These are phyloP conservation scores for Termitomyces sp. DNA, from an alignment of 768 basidiomycete species.

Conservation along the genomic window DNA sequence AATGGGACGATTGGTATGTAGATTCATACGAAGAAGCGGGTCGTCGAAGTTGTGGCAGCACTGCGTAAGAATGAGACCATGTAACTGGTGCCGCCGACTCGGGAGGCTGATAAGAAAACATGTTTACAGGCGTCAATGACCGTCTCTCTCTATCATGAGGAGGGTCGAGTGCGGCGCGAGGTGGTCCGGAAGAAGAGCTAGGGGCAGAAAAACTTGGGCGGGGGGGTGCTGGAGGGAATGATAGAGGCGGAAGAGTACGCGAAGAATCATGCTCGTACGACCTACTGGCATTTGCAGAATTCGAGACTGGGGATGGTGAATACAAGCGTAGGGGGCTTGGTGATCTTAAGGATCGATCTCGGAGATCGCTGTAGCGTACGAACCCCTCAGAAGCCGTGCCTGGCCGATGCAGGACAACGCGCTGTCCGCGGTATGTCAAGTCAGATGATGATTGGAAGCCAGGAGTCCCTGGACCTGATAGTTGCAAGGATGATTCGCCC, in stretches of 20 bases:
- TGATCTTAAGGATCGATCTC: conserved; percentile 7
- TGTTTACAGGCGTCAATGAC: conserved; percentile 28
- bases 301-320: conserved; percentile 10
- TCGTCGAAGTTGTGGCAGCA: conserved; percentile 68
- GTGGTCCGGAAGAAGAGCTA: neutral
- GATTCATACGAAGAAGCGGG: conserved; percentile 36
- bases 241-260: conserved; percentile 29
- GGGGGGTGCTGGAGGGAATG: conserved; percentile 15
- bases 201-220: conserved; percentile 6
- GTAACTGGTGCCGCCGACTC: conserved; percentile 21
- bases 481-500: conserved; percentile 28
- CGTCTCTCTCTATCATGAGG: conserved; percentile 15
- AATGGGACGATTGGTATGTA: conserved; percentile 29
- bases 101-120: conserved; percentile 28
- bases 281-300: conserved; percentile 18
- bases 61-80: conserved; percentile 45
- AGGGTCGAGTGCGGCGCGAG: conserved; percentile 5
- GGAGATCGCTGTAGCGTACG: neutral
- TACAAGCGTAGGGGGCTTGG: conserved; percentile 19
- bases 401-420: conserved; percentile 3
- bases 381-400: conserved; percentile 2
- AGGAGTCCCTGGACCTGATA: conserved; percentile 55
- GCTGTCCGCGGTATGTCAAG: conserved; percentile 1
- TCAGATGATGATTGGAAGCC: conserved; percentile 21
- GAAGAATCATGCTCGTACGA: conserved; percentile 21